phyloP scores from a whole-genome alignment of 83 land plant species.

The Diphasiastrum complanatum region DNA sequence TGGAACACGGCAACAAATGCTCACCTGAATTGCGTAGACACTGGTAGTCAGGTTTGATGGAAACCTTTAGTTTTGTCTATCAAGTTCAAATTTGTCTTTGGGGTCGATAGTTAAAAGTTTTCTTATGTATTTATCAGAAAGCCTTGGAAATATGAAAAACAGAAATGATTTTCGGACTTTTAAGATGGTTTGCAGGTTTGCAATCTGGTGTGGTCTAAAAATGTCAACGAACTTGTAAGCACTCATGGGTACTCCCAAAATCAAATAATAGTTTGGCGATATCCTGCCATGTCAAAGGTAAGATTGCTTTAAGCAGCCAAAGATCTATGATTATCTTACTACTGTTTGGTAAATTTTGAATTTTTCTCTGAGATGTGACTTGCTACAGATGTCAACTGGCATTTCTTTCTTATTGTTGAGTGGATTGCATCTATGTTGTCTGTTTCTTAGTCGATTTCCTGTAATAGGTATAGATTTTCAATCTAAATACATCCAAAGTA shows the following conservation, averaged over 20 bases:
- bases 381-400: constrained; percentile 26
- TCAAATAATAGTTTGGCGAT: constrained; percentile 90
- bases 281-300: constrained; percentile 91
- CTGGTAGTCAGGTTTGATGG: constrained; percentile 76
- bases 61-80: background rate
- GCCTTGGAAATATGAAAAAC: background rate
- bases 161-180: background rate
- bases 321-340: background rate
- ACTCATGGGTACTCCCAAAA: constrained; percentile 91
- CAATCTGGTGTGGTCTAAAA: constrained; percentile 88
- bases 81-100: background rate
- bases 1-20: constrained; percentile 89
- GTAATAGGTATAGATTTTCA: no score
- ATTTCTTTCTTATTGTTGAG: background rate
- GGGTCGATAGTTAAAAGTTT: background rate
- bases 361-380: constrained; percentile 28
- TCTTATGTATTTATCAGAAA: no score
- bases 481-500: background rate
- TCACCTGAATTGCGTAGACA: constrained; percentile 67
- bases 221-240: constrained; percentile 92
- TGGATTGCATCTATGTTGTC: background rate
- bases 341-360: background rate
- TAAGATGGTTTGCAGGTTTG: constrained; percentile 48
- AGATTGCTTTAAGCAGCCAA: background rate
- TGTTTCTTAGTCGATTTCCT: no score